Conservation (phyloP, 352 stramenopile species). For the Pythium aquatile region DNA sequence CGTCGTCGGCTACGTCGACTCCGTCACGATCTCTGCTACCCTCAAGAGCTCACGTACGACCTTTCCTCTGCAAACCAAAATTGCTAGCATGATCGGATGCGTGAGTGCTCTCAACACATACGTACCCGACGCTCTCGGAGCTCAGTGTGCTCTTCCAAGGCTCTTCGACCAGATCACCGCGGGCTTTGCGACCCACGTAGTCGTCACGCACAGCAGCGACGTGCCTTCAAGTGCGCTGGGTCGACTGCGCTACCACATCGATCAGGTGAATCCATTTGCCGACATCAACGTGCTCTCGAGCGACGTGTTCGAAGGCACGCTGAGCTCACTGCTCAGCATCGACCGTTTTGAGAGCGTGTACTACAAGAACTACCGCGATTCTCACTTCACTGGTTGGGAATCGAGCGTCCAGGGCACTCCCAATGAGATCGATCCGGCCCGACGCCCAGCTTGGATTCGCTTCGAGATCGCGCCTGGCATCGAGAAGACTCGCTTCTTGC, state of each 20-base stretch:
- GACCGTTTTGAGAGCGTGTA: conserved; percentile 63
- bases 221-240: conserved; percentile 37
- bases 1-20: conserved; percentile 58
- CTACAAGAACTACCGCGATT: conserved; percentile 50
- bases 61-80: conserved; percentile 32
- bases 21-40: conserved; percentile 41
- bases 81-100: conserved; percentile 50
- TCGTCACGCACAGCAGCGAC: conserved; percentile 59
- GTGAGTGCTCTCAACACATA: conserved; percentile 57
- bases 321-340: conserved; percentile 49
- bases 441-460: conserved; percentile 33
- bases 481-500: conserved; percentile 55
- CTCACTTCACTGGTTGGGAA: conserved; percentile 46
- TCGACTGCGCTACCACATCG: conserved; percentile 61
- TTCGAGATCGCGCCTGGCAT: conserved; percentile 53
- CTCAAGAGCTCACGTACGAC: conserved; percentile 32
- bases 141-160: conserved; percentile 48
- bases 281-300: conserved; percentile 65
- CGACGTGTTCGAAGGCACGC: conserved; percentile 58
- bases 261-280: conserved; percentile 67
- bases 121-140: conserved; percentile 36
- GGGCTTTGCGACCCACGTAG: conserved; percentile 62
- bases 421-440: conserved; percentile 30
- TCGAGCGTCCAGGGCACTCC: conserved; percentile 12
- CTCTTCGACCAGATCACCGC: conserved; percentile 67